These are phyloP conservation scores for Papilionanthe hybrid DNA, from an alignment of 116 monocot genomes.

Conservation along the genomic window DNA sequence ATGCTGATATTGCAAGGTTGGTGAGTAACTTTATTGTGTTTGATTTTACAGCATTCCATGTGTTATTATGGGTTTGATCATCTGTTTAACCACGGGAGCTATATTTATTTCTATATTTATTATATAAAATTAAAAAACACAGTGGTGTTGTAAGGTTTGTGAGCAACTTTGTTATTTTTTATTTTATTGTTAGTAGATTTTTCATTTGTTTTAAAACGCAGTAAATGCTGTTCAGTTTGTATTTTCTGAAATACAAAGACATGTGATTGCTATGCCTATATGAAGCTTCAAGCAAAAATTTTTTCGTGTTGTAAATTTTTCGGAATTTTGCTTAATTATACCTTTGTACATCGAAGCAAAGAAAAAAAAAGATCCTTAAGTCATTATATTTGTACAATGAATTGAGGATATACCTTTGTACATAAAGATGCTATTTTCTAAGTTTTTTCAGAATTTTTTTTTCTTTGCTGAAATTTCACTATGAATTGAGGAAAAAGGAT, in stretches of 20 bases:
- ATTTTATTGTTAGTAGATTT: background rate
- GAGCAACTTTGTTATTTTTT: background rate
- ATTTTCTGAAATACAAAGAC: background rate
- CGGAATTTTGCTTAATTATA: background rate
- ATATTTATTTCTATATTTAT: background rate
- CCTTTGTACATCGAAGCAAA: too few species aligned
- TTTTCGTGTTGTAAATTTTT: background rate
- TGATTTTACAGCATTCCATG: background rate
- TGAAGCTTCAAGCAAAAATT: background rate
- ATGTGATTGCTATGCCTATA: background rate
- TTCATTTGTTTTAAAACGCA: background rate
- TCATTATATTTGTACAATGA: too few species aligned
- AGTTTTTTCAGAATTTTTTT: too few species aligned
- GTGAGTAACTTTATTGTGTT: background rate
- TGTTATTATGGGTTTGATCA: background rate
- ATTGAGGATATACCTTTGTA: too few species aligned
- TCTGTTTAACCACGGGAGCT: background rate
- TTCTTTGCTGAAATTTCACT: too few species aligned
- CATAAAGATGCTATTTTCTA: too few species aligned
- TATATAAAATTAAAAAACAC: background rate
- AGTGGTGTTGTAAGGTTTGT: background rate
- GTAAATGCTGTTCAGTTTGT: background rate
- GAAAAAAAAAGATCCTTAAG: too few species aligned
- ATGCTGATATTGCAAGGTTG: conserved; percentile 82
- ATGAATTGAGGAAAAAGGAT: too few species aligned